Evolutionary conservation across 495 filamentous ascomycete species (phyloP).

Genomic region (Eremomyces bilateralis): DNA sequence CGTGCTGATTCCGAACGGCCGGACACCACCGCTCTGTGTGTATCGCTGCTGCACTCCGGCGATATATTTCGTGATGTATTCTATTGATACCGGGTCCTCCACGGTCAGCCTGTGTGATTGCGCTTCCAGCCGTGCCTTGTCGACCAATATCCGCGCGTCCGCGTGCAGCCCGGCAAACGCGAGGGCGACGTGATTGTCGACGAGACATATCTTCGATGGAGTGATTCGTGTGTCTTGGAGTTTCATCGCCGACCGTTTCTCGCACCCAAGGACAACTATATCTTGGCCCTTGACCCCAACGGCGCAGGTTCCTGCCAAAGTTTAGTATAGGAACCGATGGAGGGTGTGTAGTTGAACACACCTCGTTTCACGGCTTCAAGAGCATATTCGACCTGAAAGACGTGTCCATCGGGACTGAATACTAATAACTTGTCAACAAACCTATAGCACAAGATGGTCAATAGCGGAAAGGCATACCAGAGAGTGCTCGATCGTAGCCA

Average conservation of each 20-base stretch:
- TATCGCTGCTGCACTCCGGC: constrained; percentile 95
- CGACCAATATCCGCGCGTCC: constrained; percentile 89
- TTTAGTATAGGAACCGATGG: constrained; percentile 5
- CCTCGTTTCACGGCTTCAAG: constrained; percentile 97
- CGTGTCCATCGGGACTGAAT: constrained; percentile 85
- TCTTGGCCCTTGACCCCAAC: constrained; percentile 91
- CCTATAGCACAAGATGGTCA: background rate
- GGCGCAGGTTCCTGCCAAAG: constrained; percentile 64
- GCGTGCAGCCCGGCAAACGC: constrained; percentile 95
- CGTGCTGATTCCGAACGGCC: constrained; percentile 94
- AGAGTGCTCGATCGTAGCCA: constrained; percentile 23
- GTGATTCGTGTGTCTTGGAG: constrained; percentile 98
- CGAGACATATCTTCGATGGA: constrained; percentile 84
- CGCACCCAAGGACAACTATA: constrained; percentile 89
- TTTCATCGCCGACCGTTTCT: constrained; percentile 97
- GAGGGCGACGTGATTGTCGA: constrained; percentile 89
- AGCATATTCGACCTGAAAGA: constrained; percentile 99
- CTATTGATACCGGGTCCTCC: constrained; percentile 89
- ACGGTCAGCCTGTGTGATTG: constrained; percentile 97
- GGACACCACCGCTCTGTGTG: constrained; percentile 91
- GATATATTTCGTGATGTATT: constrained; percentile 98
- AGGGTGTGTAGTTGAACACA: constrained; percentile 18
- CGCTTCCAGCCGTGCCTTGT: constrained; percentile 90
- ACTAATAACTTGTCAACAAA: constrained; percentile 8
- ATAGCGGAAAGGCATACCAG: constrained; percentile 12